phyloP scores from a whole-genome alignment of 805 yeast species.

The Metschnikowia dekortorum region DNA sequence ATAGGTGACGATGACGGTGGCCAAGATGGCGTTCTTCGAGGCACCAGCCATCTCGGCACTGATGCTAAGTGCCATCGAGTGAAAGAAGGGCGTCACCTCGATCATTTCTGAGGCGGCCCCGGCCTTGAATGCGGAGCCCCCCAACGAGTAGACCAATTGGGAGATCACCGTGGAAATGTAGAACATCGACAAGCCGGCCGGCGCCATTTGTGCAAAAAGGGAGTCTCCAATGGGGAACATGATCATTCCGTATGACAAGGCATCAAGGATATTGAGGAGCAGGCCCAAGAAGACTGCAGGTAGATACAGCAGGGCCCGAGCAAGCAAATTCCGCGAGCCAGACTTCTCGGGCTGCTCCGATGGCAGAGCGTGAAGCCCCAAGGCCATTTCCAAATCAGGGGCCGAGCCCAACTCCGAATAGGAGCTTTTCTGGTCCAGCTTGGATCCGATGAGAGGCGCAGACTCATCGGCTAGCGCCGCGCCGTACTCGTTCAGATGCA shows the following conservation, averaged over 20 bases:
- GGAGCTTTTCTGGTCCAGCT: conserved; percentile 3
- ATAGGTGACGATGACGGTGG: conserved; percentile 85
- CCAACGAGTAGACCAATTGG: conserved; percentile 82
- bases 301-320: conserved; percentile 43
- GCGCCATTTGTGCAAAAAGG: conserved; percentile 71
- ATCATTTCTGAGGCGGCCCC: conserved; percentile 99
- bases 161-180: conserved; percentile 88
- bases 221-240: conserved; percentile 88
- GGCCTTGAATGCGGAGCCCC: conserved; percentile 83
- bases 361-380: conserved; percentile 9
- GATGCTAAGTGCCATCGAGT: conserved; percentile 82
- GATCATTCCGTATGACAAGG: conserved; percentile 95
- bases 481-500: no score
- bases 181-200: conserved; percentile 90
- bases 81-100: conserved; percentile 98
- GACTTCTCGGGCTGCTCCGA: background rate
- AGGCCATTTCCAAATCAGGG: conserved; percentile 6
- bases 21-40: conserved; percentile 52
- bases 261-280: conserved; percentile 83
- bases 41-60: conserved; percentile 45
- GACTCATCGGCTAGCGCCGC: background rate
- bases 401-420: background rate
- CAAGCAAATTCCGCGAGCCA: conserved; percentile 8
- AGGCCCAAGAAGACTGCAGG: conserved; percentile 89
- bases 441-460: background rate